phyloP scores from a whole-genome alignment of 805 yeast species.

The Nakazawaea ambrosiae region DNA sequence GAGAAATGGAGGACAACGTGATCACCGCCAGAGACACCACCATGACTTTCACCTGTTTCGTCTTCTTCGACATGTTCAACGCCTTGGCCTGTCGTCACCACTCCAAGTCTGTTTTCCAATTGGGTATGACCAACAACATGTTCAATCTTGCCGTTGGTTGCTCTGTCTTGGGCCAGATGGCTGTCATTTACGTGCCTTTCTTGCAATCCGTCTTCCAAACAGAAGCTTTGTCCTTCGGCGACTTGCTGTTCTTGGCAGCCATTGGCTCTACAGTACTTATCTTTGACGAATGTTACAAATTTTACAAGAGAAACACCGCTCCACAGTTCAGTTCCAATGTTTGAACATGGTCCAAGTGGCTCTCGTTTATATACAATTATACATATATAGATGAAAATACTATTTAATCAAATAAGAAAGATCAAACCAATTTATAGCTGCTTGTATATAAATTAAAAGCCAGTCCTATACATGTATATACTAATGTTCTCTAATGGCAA shows the following conservation, averaged over 20 bases:
- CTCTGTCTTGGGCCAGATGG: constrained; percentile 81
- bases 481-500: constrained; percentile 42
- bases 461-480: too few species aligned
- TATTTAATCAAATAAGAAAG: too few species aligned
- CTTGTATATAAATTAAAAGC: too few species aligned
- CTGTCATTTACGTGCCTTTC: constrained; percentile 90
- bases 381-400: too few species aligned
- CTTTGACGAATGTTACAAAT: constrained; percentile 79
- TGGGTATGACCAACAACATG: constrained; percentile 82
- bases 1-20: constrained; percentile 77
- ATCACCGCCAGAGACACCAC: constrained; percentile 95
- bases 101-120: constrained; percentile 71
- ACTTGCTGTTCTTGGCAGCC: constrained; percentile 52
- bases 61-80: constrained; percentile 92
- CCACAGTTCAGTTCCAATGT: constrained; percentile 5
- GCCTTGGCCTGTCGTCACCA: constrained; percentile 91
- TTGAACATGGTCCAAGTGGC: neutral
- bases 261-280: constrained; percentile 78
- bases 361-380: too few species aligned
- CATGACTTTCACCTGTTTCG: constrained; percentile 98
- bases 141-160: constrained; percentile 90
- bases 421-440: too few species aligned
- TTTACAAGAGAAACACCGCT: constrained; percentile 15
- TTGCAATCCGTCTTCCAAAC: constrained; percentile 93
- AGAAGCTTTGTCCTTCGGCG: constrained; percentile 73